Conservation (phyloP, 73 alveolate genomes). For the Paramecium biaurelia region DNA sequence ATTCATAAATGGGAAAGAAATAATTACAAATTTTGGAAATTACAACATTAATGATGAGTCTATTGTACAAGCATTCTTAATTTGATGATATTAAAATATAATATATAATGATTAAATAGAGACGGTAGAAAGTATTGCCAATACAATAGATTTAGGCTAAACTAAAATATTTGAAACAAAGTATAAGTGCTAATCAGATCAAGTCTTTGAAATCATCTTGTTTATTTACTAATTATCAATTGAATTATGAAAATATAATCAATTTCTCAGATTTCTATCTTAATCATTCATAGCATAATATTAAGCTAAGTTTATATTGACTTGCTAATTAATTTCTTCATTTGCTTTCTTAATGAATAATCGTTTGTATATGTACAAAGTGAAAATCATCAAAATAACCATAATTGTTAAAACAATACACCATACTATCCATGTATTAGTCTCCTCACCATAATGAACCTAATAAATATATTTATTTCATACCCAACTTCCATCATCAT, state of each 20-base stretch:
- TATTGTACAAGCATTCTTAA: neutral
- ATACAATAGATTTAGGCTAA: neutral
- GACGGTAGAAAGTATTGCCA: neutral
- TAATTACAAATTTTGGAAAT: neutral
- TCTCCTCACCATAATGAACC: neutral
- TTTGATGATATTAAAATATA: neutral
- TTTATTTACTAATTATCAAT: neutral
- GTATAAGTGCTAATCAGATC: neutral
- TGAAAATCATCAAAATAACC: neutral
- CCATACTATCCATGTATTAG: neutral
- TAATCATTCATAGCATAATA: neutral
- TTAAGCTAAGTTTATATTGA: neutral
- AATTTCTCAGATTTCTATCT: neutral
- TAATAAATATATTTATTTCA: neutral
- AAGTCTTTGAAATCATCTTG: constrained; percentile 37
- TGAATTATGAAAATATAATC: neutral
- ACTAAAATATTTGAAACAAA: neutral
- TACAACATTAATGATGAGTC: neutral
- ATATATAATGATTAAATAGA: neutral
- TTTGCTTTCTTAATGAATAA: neutral
- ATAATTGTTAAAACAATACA: neutral
- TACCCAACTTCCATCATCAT: neutral
- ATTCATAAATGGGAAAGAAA: neutral
- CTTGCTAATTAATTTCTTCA: neutral
- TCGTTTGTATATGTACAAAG: neutral